Evolutionary conservation across 257 asterid genomes (phyloP).

Genomic region (Verbena officinalis): DNA sequence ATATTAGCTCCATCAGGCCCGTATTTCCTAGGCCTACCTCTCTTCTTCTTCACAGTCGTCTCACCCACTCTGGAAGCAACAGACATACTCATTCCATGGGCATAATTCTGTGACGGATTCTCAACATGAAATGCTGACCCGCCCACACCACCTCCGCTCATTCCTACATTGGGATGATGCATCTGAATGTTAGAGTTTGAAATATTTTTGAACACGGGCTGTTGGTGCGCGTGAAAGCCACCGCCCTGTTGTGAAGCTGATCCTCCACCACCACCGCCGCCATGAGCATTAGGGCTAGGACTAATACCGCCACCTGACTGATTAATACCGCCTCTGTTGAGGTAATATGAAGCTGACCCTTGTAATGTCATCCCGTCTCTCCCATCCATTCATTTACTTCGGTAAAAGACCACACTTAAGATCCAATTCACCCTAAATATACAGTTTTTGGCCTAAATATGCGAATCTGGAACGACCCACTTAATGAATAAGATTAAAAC

Average conservation of each 20-base stretch:
- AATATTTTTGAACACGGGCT: conserved; percentile 49
- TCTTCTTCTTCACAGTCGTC: conserved; percentile 69
- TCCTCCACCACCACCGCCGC: conserved; percentile 34
- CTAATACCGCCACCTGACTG: conserved; percentile 48
- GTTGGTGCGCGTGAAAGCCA: conserved; percentile 36
- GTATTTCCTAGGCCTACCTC: conserved; percentile 97
- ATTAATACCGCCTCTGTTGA: conserved; percentile 60
- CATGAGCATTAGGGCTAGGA: conserved; percentile 29
- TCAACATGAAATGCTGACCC: conserved; percentile 43
- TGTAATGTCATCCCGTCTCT: conserved; percentile 67
- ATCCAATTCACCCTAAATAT: conserved; percentile 19
- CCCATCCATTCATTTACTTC: conserved; percentile 69
- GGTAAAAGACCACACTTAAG: conserved; percentile 29
- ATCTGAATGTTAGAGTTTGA: conserved; percentile 52
- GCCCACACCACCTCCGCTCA: conserved; percentile 28
- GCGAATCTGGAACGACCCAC: conserved; percentile 40
- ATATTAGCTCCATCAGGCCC: conserved; percentile 81
- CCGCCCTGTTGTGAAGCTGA: conserved; percentile 35
- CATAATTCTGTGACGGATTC: conserved; percentile 39
- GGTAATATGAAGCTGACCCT: conserved; percentile 69
- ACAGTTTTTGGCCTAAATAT: conserved; percentile 6
- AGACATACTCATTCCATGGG: conserved; percentile 36
- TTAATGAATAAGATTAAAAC: conserved; percentile 7
- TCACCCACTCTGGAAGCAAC: conserved; percentile 8
- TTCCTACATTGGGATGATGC: conserved; percentile 43